Conservation (phyloP, 768 basidiomycete species). For the Neoboletus brunneissimus region DNA sequence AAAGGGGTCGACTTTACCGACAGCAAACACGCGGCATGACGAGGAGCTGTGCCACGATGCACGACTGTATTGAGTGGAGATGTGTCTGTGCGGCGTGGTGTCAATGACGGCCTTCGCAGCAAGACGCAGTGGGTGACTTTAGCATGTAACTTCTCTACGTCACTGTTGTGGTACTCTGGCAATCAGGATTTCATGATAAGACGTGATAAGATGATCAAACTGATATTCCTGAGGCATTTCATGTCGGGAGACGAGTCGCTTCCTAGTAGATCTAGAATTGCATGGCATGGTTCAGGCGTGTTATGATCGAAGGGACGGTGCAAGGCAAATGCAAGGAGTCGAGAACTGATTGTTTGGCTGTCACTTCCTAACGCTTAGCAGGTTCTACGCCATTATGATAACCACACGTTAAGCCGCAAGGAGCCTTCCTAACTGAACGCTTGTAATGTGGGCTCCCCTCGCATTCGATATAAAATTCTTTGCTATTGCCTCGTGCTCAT, state of each 20-base stretch:
- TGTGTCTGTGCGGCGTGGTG: slow-evolving; percentile 4
- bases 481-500: slow-evolving; percentile 25
- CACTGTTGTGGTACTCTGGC: slow-evolving; percentile 4
- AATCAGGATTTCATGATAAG: slow-evolving; percentile 22
- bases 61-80: slow-evolving; percentile 13
- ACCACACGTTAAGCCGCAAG: slow-evolving; percentile 14
- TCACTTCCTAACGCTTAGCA: neutral
- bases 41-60: neutral
- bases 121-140: slow-evolving; percentile 4
- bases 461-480: slow-evolving; percentile 2
- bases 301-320: slow-evolving; percentile 6
- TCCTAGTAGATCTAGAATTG: slow-evolving; percentile 5
- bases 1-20: slow-evolving; percentile 8
- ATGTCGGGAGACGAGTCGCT: neutral
- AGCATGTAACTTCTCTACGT: slow-evolving; percentile 16
- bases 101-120: neutral
- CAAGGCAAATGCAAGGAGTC: neutral
- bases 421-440: slow-evolving; percentile 16
- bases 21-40: slow-evolving; percentile 14
- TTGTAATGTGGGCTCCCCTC: neutral
- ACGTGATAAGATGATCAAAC: slow-evolving; percentile 22
- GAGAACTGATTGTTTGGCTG: slow-evolving; percentile 1
- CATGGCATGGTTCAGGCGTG: slow-evolving; percentile 22
- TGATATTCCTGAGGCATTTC: neutral
- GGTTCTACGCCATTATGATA: slow-evolving; percentile 3